A percentile compares a stretch with the other conserved stretches of the same genome.
These are phyloP conservation scores for Blastobotrys malaysiensis DNA, from an alignment of 1,139 yeast species.

Conservation along the genomic window DNA sequence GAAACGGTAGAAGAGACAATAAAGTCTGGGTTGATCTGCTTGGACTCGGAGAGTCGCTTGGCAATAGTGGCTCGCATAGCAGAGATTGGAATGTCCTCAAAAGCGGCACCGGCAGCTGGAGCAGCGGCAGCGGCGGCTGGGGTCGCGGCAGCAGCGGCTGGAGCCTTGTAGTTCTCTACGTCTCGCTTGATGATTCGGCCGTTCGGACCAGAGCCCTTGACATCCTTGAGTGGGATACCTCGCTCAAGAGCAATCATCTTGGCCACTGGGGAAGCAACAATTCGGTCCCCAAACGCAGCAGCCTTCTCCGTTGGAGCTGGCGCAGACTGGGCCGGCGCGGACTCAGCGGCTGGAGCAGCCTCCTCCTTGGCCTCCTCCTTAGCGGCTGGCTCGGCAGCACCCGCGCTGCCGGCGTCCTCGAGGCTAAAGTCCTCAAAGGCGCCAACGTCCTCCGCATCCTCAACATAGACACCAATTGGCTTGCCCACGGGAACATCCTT, in stretches of 20 bases:
- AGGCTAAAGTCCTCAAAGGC: conserved; percentile 84
- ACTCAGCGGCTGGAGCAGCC: conserved; percentile 25
- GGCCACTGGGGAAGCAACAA: conserved; percentile 93
- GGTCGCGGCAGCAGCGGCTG: conserved; percentile 43
- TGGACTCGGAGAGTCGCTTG: conserved; percentile 77
- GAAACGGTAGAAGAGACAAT: conserved; percentile 82
- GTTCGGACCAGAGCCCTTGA: conserved; percentile 90
- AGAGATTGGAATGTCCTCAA: conserved; percentile 79
- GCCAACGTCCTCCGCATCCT: conserved; percentile 73
- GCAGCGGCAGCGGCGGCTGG: conserved; percentile 46
- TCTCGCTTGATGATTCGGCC: conserved; percentile 93
- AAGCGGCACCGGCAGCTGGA: conserved; percentile 51
- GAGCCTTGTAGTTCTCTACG: conserved; percentile 58
- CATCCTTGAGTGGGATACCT: conserved; percentile 78
- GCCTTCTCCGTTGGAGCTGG: conserved; percentile 13
- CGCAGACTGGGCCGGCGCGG: conserved; percentile 20
- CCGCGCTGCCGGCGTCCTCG: conserved; percentile 66
- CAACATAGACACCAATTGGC: conserved; percentile 96
- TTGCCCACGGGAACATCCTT: conserved; percentile 88
- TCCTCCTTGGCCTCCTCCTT: conserved; percentile 20
- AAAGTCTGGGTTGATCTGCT: conserved; percentile 84
- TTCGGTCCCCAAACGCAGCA: conserved; percentile 48
- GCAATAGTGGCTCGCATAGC: conserved; percentile 95
- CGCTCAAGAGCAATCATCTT: conserved; percentile 88
- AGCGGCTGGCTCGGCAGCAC: conserved; percentile 25